These are phyloP conservation scores for Helotiales sp. DNA, from an alignment of 2,329 filamentous ascomycete species.

Conservation along the genomic window DNA sequence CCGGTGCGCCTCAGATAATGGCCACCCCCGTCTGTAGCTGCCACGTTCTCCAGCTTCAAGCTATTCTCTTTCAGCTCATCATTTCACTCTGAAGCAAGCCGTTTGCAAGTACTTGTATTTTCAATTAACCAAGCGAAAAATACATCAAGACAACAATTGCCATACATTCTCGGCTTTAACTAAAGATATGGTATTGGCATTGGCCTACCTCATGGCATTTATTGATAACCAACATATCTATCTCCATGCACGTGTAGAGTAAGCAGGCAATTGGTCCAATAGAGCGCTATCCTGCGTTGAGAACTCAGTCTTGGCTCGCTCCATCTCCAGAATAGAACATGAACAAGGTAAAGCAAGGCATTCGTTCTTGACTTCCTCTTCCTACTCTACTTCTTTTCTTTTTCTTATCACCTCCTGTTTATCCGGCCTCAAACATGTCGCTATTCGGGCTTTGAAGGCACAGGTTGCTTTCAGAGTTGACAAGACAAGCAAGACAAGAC, in stretches of 20 bases:
- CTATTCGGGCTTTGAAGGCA: slow-evolving; percentile 9
- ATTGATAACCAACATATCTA: background rate
- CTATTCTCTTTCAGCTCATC: background rate
- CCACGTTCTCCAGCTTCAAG: background rate
- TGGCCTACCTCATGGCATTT: background rate
- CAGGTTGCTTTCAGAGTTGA: background rate
- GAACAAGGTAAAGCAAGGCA: background rate
- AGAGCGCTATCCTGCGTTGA: background rate
- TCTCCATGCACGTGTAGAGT: slow-evolving; percentile 7
- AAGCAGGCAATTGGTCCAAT: background rate
- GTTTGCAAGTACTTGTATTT: background rate
- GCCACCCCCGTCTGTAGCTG: background rate
- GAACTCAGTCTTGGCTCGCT: background rate
- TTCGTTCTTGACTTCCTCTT: background rate
- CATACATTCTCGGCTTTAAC: background rate
- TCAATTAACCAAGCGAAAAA: background rate
- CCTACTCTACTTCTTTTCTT: background rate
- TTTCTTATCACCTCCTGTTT: background rate
- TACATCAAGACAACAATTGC: background rate
- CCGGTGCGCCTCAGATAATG: background rate
- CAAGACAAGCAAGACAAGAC: background rate
- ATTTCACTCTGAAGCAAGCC: background rate
- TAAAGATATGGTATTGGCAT: background rate
- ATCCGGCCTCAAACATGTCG: background rate
- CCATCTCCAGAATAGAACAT: background rate